These are phyloP conservation scores for Penicillium sp. DNA, from an alignment of 2,329 filamentous ascomycete species.

Conservation along the genomic window DNA sequence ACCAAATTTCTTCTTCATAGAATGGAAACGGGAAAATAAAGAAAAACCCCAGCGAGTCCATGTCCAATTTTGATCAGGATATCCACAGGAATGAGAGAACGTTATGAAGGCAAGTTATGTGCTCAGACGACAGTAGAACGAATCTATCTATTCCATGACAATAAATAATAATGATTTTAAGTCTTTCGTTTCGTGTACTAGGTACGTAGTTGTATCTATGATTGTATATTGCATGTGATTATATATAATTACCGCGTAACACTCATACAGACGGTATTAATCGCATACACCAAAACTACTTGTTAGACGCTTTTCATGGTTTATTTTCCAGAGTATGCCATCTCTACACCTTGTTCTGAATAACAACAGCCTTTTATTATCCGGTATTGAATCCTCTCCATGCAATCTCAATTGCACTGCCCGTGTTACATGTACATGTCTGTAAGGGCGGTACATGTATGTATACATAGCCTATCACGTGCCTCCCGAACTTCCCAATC, in stretches of 20 bases:
- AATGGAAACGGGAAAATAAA: background rate
- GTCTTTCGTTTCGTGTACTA: background rate
- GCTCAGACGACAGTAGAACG: background rate
- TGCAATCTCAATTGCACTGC: background rate
- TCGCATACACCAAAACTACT: too few relatives aligned
- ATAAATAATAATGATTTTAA: slow-evolving; percentile 4
- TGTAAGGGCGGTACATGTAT: background rate
- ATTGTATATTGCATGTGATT: too few relatives aligned
- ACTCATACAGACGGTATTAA: too few relatives aligned
- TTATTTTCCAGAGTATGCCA: too few relatives aligned
- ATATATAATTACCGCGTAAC: too few relatives aligned
- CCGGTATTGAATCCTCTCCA: background rate
- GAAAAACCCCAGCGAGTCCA: background rate
- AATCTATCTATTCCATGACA: background rate
- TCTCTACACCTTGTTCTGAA: too few relatives aligned
- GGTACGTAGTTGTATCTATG: too few relatives aligned
- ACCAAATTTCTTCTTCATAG: background rate
- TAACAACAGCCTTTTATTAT: too few relatives aligned
- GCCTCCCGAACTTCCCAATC: slow-evolving; percentile 9
- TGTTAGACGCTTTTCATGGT: too few relatives aligned
- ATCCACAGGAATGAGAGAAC: background rate
- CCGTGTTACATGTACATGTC: background rate
- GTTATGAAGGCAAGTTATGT: background rate
- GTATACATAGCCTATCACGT: slow-evolving; percentile 7
- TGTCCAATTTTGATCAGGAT: slow-evolving; percentile 5